Conservation (phyloP, 1,284 basidiomycete genomes). For the Ustilago tritici region DNA sequence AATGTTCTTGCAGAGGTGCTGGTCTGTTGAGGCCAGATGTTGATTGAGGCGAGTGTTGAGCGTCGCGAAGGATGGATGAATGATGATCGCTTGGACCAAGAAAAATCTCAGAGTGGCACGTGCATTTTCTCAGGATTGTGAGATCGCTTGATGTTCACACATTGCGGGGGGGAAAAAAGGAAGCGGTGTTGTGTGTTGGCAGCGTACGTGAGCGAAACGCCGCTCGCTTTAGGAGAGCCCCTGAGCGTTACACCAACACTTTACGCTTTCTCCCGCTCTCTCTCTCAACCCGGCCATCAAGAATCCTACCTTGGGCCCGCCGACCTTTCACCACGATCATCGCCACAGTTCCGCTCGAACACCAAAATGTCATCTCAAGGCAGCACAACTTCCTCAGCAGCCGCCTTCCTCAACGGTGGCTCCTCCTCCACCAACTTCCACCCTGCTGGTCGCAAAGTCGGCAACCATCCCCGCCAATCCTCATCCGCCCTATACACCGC, state of each 20-base stretch:
- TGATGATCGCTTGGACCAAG: conserved; percentile 1
- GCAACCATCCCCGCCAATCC: conserved; percentile 60
- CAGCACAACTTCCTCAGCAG: conserved; percentile 39
- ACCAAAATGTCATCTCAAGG: conserved; percentile 24
- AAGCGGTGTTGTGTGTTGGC: not conserved
- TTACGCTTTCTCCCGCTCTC: not conserved
- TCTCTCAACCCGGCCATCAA: not conserved
- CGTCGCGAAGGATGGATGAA: not conserved
- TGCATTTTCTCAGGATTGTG: not conserved
- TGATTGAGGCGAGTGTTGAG: not conserved
- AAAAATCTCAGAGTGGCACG: conserved; percentile 6
- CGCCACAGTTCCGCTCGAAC: not conserved
- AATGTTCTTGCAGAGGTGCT: not conserved
- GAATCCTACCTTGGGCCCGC: not conserved
- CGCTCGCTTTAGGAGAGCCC: conserved; percentile 11
- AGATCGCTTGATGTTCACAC: not conserved
- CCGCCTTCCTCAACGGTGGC: conserved; percentile 42
- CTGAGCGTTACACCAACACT: conserved; percentile 39
- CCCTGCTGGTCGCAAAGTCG: conserved; percentile 18
- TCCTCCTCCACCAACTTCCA: conserved; percentile 3
- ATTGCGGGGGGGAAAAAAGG: not conserved
- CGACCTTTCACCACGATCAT: not conserved
- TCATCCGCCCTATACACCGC: conserved; percentile 62
- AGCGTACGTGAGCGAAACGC: conserved; percentile 24
- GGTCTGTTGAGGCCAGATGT: not conserved